A percentile compares a stretch with the other conserved stretches of the same genome.
Evolutionary conservation across 2,329 filamentous ascomycete species (phyloP).

Genomic region (Botrytis aclada): DNA sequence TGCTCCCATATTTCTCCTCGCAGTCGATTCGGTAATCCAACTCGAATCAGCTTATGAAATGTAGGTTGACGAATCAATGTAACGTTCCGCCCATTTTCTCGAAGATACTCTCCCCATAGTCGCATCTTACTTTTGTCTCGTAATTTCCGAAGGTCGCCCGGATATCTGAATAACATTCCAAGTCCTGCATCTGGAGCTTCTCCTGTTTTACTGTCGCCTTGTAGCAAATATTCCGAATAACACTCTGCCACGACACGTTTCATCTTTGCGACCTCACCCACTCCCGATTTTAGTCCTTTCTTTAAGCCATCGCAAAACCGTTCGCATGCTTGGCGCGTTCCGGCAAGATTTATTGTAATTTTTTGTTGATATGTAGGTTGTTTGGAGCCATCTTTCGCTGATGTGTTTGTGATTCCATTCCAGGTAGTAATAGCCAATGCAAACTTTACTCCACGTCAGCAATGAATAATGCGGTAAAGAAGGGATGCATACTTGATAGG

Average conservation of each 20-base stretch:
- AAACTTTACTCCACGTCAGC: conserved; percentile 53
- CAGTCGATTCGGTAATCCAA: conserved; percentile 88
- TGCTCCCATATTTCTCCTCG: conserved; percentile 96
- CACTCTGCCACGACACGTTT: conserved; percentile 77
- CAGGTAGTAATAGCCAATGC: conserved; percentile 92
- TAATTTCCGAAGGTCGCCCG: conserved; percentile 89
- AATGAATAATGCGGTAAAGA: neutral
- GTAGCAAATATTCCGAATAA: conserved; percentile 83
- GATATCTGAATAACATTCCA: conserved; percentile 90
- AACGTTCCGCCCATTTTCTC: conserved; percentile 90
- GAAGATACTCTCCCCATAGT: conserved; percentile 92
- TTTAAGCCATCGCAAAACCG: conserved; percentile 96
- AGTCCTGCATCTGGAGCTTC: conserved; percentile 86
- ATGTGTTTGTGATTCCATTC: conserved; percentile 66
- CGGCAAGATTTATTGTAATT: conserved; percentile 87
- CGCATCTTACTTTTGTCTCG: conserved; percentile 96
- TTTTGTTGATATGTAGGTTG: conserved; percentile 63
- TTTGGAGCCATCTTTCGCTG: conserved; percentile 44
- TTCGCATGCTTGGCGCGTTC: conserved; percentile 84
- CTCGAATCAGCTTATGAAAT: conserved; percentile 94
- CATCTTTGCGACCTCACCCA: conserved; percentile 83
- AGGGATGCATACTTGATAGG: conserved; percentile 58
- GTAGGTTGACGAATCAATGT: conserved; percentile 93
- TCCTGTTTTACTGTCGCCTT: conserved; percentile 57
- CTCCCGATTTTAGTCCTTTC: conserved; percentile 78